A percentile compares a stretch with the other conserved stretches of the same genome.
Conservation (phyloP, 257 asterid species). For the Nicotiana tabacum region DNA sequence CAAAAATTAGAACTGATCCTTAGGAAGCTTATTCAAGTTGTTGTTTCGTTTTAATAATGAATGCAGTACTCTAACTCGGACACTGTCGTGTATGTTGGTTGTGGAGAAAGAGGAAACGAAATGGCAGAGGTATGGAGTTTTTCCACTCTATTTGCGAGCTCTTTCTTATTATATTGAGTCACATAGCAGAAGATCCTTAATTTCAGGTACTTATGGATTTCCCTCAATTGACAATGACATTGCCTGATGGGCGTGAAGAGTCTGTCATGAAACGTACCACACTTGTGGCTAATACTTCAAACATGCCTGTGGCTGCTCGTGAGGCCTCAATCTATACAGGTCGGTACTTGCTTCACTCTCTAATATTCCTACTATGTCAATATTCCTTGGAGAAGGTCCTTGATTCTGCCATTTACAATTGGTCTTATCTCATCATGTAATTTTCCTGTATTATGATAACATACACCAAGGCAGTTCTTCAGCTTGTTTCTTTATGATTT, state of each 20-base stretch:
- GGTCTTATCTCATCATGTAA: neutral
- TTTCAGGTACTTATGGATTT: constrained; percentile 98
- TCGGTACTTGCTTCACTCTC: constrained; percentile 18
- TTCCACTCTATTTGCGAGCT: neutral
- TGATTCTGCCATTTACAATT: neutral
- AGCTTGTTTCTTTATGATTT: constrained; percentile 18
- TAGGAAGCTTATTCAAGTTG: constrained; percentile 3
- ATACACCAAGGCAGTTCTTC: neutral
- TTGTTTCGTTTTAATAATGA: constrained; percentile 18
- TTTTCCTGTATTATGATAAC: neutral
- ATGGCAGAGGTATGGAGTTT: constrained; percentile 84
- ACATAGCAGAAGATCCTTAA: neutral
- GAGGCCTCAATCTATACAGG: constrained; percentile 99
- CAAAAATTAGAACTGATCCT: neutral
- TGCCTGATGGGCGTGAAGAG: constrained; percentile 99
- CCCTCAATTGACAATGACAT: constrained; percentile 98
- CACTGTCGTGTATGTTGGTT: constrained; percentile 97
- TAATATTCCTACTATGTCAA: neutral
- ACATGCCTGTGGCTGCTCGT: constrained; percentile 99
- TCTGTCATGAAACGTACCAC: constrained; percentile 99
- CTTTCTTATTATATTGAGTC: constrained; percentile 18
- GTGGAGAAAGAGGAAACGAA: constrained; percentile 99
- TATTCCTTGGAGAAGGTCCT: neutral
- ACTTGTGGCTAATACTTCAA: constrained; percentile 97
- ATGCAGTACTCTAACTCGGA: constrained; percentile 96